Evolutionary conservation across 139 green algal genomes (phyloP), one percentile per base, ranked within the genome.

Genomic region (Chlorella sp.): DNA sequence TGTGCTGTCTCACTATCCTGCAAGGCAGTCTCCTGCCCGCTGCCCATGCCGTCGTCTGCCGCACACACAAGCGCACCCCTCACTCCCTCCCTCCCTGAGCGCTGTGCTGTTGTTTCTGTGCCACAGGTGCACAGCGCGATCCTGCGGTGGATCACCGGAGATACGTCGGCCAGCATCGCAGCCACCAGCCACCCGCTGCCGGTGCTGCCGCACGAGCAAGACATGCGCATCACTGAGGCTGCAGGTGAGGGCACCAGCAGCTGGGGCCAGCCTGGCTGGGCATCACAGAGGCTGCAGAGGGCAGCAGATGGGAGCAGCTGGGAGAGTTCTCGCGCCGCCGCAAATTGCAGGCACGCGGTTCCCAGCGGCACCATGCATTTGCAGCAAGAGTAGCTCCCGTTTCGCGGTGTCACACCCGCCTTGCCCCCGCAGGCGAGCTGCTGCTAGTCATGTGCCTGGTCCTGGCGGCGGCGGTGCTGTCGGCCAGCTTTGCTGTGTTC

Each of bases 381-480:
- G n/a, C n/a, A n/a, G n/a, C n/a, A n/a, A n/a, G n/a, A n/a, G n/a
- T n/a, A n/a, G n/a, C n/a, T n/a, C n/a, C n/a, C n/a, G n/a, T n/a
- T n/a, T n/a, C n/a, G n/a, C n/a, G n/a, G n/a, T n/a, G 18, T 30
- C 6, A 4, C 62, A 15, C 51, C 3, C 13, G 51, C 51, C 51
- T 15, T 60, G 15, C 3, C 44, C n/a, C 44, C 30, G 86, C 89
- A 82, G 89, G 89, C 36, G 71, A 74, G 18, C 88, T 95, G 74
- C 90, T 95, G 89, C 91, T 95, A 55, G 92, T 95, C 84, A 83
- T 96, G 69, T 94, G 91, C 79, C 76, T 95, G 78, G 94, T 90
- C n/a, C 84, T 95, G 87, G 92, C 92, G 0, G 63, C 80, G 0
- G 81, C 84, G 2, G 88, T 94, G 39, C 87, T 96, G 71, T 88